Percentiles rank a stretch among this genome's conserved stretches.
phyloP scores from a whole-genome alignment of 305 asterid genomes.

The Petunia hybrid region DNA sequence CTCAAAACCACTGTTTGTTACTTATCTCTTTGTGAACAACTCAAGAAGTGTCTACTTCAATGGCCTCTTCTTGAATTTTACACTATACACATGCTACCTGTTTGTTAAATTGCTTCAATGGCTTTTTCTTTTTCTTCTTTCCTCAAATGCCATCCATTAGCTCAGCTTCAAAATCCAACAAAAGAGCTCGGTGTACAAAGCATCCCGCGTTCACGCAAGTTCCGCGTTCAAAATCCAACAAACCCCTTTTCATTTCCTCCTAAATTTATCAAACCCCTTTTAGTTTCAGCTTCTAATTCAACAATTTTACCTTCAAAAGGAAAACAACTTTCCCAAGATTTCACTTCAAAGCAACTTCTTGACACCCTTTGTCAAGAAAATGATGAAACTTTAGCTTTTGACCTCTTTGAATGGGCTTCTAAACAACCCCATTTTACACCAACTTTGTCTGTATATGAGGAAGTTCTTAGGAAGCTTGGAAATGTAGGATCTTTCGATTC shows the following conservation, averaged over 20 bases:
- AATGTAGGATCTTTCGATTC: conserved; percentile 63
- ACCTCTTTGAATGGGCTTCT: conserved; percentile 72
- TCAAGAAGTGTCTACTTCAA: neutral
- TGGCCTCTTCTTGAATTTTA: neutral
- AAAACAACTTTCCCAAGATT: conserved; percentile 55
- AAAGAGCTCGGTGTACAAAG: neutral
- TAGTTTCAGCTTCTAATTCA: conserved; percentile 50
- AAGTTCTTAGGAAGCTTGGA: conserved; percentile 76
- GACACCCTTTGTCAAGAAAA: conserved; percentile 66
- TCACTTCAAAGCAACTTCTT: conserved; percentile 66
- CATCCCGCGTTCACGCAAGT: too few relatives aligned
- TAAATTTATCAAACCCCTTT: too few relatives aligned
- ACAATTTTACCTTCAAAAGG: conserved; percentile 34
- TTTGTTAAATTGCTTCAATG: conserved; percentile 70
- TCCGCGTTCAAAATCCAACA: conserved; percentile 34
- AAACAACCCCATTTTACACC: conserved; percentile 77
- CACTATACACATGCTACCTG: conserved; percentile 51
- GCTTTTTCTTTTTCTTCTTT: conserved; percentile 56
- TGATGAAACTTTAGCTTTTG: conserved; percentile 66
- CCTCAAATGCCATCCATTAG: conserved; percentile 61
- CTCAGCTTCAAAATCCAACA: conserved; percentile 43
- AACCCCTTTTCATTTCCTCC: conserved; percentile 37
- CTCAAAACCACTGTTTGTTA: neutral
- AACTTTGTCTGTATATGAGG: conserved; percentile 63
- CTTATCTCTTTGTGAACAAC: neutral